A percentile compares a stretch with the other conserved stretches of the same genome.
phyloP scores from a whole-genome alignment of 2,329 filamentous ascomycete genomes.

The Paradendryphiella salina region DNA sequence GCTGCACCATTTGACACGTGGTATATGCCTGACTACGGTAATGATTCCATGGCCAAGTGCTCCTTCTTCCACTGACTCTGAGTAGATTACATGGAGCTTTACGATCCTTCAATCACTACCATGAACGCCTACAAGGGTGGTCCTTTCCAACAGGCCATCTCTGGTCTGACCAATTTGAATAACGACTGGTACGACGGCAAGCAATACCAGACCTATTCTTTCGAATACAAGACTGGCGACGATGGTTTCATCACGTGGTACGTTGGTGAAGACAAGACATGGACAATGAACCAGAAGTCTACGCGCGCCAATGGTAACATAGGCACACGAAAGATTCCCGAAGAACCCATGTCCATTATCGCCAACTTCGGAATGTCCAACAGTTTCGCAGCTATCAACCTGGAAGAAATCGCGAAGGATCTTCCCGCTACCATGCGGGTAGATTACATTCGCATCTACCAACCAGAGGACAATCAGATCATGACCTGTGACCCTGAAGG shows the following conservation, averaged over 20 bases:
- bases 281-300: constrained; percentile 63
- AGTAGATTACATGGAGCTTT: constrained; percentile 65
- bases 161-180: constrained; percentile 58
- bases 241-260: constrained; percentile 69
- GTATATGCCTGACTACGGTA: constrained; percentile 63
- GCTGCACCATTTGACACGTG: constrained; percentile 71
- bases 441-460: constrained; percentile 73
- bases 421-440: constrained; percentile 68
- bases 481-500: constrained; percentile 70
- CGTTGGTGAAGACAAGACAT: constrained; percentile 66
- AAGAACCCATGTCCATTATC: constrained; percentile 69
- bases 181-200: constrained; percentile 62
- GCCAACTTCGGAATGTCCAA: constrained; percentile 72
- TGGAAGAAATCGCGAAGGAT: constrained; percentile 55
- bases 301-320: constrained; percentile 71
- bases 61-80: constrained; percentile 17
- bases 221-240: constrained; percentile 60
- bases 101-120: constrained; percentile 58
- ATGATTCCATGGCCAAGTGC: constrained; percentile 8
- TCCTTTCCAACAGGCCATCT: constrained; percentile 60
- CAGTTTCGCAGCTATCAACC: constrained; percentile 65
- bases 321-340: constrained; percentile 65
- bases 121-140: constrained; percentile 61
- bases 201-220: constrained; percentile 60
- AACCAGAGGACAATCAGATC: constrained; percentile 60